phyloP scores from a whole-genome alignment of 139 green algal genomes.

The Chlamydomonas eustigma region DNA sequence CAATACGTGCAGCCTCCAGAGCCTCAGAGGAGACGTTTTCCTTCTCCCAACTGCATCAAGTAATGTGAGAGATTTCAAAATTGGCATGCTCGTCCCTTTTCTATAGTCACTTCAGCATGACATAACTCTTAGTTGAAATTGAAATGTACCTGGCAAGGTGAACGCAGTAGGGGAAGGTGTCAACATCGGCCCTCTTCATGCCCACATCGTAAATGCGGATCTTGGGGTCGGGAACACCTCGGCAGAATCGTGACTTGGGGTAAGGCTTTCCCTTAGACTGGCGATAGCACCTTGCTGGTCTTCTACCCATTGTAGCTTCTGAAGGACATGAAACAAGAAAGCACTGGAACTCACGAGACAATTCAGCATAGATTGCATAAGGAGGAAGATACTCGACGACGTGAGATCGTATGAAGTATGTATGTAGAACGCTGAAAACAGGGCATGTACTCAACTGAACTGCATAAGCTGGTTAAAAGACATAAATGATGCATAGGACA shows the following conservation, averaged over 20 bases:
- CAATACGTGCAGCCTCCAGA: slow-evolving; percentile 96
- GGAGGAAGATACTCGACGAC: too few relatives aligned
- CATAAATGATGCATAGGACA: too few relatives aligned
- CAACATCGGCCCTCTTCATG: slow-evolving; percentile 89
- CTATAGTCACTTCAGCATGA: too few relatives aligned
- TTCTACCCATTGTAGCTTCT: slow-evolving; percentile 45
- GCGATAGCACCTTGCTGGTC: slow-evolving; percentile 89
- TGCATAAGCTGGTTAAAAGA: too few relatives aligned
- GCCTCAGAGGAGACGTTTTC: slow-evolving; percentile 79
- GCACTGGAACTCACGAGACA: too few relatives aligned
- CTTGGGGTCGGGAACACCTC: slow-evolving; percentile 98
- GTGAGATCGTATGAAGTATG: too few relatives aligned
- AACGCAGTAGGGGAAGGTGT: slow-evolving; percentile 92
- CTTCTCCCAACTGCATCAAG: slow-evolving; percentile 73
- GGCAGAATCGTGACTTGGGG: slow-evolving; percentile 97
- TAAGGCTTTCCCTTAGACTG: slow-evolving; percentile 99
- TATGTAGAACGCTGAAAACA: too few relatives aligned
- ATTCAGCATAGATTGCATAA: too few relatives aligned
- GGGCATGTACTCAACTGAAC: too few relatives aligned
- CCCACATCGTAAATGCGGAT: slow-evolving; percentile 99
- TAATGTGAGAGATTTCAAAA: neutral
- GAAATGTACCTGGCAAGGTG: slow-evolving; percentile 96
- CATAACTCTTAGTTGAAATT: too few relatives aligned
- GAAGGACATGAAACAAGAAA: too few relatives aligned
- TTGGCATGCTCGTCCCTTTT: neutral